Evolutionary conservation across 352 stramenopile species (phyloP).

Genomic region (Globisporangium nagaii): DNA sequence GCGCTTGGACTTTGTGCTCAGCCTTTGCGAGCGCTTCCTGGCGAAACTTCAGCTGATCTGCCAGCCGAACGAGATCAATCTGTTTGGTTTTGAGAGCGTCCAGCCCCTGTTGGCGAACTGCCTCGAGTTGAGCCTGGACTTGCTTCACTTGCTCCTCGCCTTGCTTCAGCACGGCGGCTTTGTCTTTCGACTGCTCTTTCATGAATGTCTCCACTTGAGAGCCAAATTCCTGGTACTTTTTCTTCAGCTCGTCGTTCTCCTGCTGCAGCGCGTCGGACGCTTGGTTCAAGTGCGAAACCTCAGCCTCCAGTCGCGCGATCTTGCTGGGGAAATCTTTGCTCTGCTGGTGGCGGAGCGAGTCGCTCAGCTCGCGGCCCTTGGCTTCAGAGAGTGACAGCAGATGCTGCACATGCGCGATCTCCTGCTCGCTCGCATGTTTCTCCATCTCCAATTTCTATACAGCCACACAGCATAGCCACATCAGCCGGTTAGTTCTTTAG

Average conservation of each 20-base stretch:
- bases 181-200: slow-evolving; percentile 58
- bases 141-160: slow-evolving; percentile 30
- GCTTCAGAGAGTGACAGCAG: slow-evolving; percentile 39
- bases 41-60: slow-evolving; percentile 53
- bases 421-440: slow-evolving; percentile 43
- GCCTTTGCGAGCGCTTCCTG: slow-evolving; percentile 46
- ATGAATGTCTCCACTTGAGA: slow-evolving; percentile 70
- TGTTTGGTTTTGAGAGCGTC: slow-evolving; percentile 53
- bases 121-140: slow-evolving; percentile 30
- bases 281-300: slow-evolving; percentile 36
- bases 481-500: slow-evolving; percentile 2
- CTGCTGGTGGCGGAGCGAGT: slow-evolving; percentile 35
- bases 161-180: slow-evolving; percentile 24
- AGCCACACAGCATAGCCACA: neutral
- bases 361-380: slow-evolving; percentile 37
- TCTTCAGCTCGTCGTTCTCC: slow-evolving; percentile 51
- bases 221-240: slow-evolving; percentile 72
- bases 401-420: slow-evolving; percentile 48
- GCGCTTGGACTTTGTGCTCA: slow-evolving; percentile 36
- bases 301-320: slow-evolving; percentile 40
- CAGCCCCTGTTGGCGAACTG: slow-evolving; percentile 23
- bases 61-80: slow-evolving; percentile 33
- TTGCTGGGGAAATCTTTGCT: slow-evolving; percentile 43
- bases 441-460: slow-evolving; percentile 44
- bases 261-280: slow-evolving; percentile 24